These are phyloP conservation scores for Aspergillus fructus DNA, from an alignment of 2,329 filamentous ascomycete genomes.

Conservation along the genomic window DNA sequence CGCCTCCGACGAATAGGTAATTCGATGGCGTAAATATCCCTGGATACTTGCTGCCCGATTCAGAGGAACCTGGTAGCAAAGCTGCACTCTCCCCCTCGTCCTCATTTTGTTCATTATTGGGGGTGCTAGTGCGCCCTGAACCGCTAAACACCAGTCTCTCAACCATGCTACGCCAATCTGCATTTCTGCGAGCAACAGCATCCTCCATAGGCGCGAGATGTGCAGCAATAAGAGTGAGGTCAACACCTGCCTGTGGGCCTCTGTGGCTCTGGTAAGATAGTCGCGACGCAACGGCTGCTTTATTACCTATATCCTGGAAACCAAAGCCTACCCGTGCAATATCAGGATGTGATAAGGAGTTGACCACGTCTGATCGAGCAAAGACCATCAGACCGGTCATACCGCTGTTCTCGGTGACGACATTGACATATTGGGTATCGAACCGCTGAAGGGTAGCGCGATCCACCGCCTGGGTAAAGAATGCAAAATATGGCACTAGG, in stretches of 20 bases:
- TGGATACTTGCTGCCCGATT: slow-evolving; percentile 29
- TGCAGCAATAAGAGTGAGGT: slow-evolving; percentile 81
- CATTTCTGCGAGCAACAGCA: slow-evolving; percentile 71
- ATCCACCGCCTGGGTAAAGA: slow-evolving; percentile 70
- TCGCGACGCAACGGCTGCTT: slow-evolving; percentile 82
- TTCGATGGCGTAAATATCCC: slow-evolving; percentile 71
- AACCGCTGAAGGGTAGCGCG: slow-evolving; percentile 58
- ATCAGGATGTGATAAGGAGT: slow-evolving; percentile 64
- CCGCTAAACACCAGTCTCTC: slow-evolving; percentile 70
- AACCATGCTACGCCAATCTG: slow-evolving; percentile 85
- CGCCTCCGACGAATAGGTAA: slow-evolving; percentile 83
- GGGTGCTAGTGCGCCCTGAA: slow-evolving; percentile 20
- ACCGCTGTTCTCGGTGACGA: slow-evolving; percentile 73
- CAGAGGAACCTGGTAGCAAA: slow-evolving; percentile 31
- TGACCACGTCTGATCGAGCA: slow-evolving; percentile 59
- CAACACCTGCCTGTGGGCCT: slow-evolving; percentile 50
- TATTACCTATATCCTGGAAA: slow-evolving; percentile 86
- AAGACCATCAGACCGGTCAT: slow-evolving; percentile 91
- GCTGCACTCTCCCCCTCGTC: slow-evolving; percentile 29
- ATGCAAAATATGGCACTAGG: slow-evolving; percentile 71
- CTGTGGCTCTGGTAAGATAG: slow-evolving; percentile 55
- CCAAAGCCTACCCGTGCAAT: slow-evolving; percentile 84
- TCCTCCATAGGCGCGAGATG: slow-evolving; percentile 88
- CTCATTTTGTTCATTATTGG: slow-evolving; percentile 35
- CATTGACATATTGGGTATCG: slow-evolving; percentile 62